phyloP scores from a whole-genome alignment of 2,329 filamentous ascomycete species.

The Penicillium janthinellum region DNA sequence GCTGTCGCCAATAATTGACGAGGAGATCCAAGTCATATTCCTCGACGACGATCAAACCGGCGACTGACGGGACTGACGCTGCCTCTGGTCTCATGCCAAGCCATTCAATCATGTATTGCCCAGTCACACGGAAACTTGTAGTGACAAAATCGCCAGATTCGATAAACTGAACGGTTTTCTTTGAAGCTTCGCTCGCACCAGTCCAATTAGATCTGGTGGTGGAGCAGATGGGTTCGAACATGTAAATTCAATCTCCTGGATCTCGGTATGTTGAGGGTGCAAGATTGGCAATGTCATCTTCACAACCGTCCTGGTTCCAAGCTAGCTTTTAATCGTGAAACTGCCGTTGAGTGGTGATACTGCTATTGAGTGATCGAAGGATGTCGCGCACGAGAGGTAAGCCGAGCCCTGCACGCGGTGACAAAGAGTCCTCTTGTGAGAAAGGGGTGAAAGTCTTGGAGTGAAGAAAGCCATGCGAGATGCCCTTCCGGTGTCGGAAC shows the following conservation, averaged over 20 bases:
- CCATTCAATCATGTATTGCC: neutral
- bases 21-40: neutral
- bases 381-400: conserved; percentile 65
- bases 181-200: neutral
- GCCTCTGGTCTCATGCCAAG: neutral
- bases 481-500: conserved; percentile 67
- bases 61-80: neutral
- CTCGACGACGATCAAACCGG: neutral
- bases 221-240: neutral
- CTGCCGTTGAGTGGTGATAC: conserved; percentile 41
- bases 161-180: neutral
- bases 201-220: neutral
- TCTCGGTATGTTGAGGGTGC: conserved; percentile 13
- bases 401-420: conserved; percentile 55
- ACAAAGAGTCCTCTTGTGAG: conserved; percentile 61
- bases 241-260: neutral
- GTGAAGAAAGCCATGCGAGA: conserved; percentile 62
- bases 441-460: conserved; percentile 60
- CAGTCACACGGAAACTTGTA: neutral
- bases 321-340: conserved; percentile 58
- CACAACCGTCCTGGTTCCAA: conserved; percentile 57
- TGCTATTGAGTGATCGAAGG: conserved; percentile 54
- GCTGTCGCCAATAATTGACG: neutral
- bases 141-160: neutral
- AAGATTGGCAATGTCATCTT: conserved; percentile 50